Evolutionary conservation across 2,329 filamentous ascomycete species (phyloP).

Genomic region (Diaporthe caulivora): DNA sequence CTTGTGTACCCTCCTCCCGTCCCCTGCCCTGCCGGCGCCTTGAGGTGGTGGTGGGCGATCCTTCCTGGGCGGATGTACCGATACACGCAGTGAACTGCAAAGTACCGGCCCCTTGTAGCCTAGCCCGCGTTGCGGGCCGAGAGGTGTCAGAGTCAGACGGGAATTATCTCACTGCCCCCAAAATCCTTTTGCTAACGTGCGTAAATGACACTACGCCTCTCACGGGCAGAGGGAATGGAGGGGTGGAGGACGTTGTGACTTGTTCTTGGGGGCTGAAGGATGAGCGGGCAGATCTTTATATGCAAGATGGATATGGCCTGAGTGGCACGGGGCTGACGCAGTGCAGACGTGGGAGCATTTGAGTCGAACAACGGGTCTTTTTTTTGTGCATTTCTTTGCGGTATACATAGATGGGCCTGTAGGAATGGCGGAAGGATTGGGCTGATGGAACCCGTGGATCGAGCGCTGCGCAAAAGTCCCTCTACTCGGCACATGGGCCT

Average conservation of each 20-base stretch:
- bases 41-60: too few relatives aligned
- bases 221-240: too few relatives aligned
- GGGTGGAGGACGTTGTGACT: not conserved
- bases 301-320: slow-evolving; percentile 32
- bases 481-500: not conserved
- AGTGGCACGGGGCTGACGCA: not conserved
- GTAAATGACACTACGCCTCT: not conserved
- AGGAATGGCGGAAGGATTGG: not conserved
- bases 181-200: not conserved
- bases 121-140: slow-evolving; percentile 18
- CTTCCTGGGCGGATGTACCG: not conserved
- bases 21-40: not conserved
- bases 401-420: not conserved
- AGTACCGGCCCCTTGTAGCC: not conserved
- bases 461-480: not conserved
- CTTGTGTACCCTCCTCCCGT: too few relatives aligned
- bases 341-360: not conserved
- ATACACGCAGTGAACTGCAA: not conserved
- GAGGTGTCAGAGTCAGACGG: slow-evolving; percentile 20
- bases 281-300: slow-evolving; percentile 39
- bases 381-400: not conserved
- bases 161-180: slow-evolving; percentile 6
- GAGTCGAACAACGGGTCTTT: slow-evolving; percentile 1
- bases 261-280: slow-evolving; percentile 35
- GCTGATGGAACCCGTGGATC: slow-evolving; percentile 6